These are phyloP conservation scores for Ascochyta rabiei DNA, from an alignment of 2,329 filamentous ascomycete species.

Conservation along the genomic window DNA sequence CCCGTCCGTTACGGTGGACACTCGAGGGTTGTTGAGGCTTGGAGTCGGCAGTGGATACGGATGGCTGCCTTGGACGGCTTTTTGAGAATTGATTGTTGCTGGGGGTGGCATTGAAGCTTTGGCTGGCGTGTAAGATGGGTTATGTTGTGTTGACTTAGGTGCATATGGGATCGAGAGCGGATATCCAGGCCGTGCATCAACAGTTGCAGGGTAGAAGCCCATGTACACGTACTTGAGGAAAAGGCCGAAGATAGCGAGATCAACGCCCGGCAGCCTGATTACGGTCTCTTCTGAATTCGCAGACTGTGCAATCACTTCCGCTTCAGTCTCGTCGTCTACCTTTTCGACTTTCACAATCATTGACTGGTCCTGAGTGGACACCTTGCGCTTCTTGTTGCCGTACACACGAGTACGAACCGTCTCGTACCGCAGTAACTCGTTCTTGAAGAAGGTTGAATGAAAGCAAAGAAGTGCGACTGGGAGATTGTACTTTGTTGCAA, in stretches of 20 bases:
- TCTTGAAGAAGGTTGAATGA: conserved; percentile 16
- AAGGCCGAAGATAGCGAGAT: conserved; percentile 24
- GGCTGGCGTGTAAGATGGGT: not conserved
- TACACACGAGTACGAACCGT: not conserved
- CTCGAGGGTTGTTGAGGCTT: too few species aligned
- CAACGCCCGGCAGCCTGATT: conserved; percentile 13
- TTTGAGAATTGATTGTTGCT: not conserved
- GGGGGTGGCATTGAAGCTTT: not conserved
- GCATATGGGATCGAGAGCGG: not conserved
- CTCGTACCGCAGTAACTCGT: conserved; percentile 1
- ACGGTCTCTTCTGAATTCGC: not conserved
- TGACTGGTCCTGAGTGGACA: not conserved
- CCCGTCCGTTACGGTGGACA: not conserved
- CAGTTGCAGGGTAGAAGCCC: conserved; percentile 18
- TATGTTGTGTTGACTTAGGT: not conserved
- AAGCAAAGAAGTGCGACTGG: conserved; percentile 16
- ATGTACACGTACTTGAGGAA: conserved; percentile 32
- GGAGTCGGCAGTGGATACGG: not conserved
- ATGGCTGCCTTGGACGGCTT: not conserved
- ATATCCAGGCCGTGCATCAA: conserved; percentile 6
- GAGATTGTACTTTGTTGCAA: conserved; percentile 8
- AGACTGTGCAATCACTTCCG: not conserved
- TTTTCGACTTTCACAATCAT: not conserved
- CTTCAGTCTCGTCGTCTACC: not conserved
- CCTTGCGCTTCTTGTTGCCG: conserved; percentile 21